Conservation (phyloP, 805 yeast species). For the Lachancea waltii region DNA sequence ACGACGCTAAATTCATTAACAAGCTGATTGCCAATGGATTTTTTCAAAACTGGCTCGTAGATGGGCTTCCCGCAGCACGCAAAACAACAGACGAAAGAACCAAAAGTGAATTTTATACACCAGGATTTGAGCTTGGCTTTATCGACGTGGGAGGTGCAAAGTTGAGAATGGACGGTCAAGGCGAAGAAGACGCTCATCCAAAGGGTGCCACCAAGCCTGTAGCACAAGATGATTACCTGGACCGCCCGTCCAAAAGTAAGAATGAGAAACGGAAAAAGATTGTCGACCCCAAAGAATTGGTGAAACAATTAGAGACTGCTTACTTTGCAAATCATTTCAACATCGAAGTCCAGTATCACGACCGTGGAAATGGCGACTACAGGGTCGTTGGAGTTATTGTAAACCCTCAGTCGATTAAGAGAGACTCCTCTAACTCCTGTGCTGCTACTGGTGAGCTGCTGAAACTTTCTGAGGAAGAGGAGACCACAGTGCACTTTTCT, state of each 20-base stretch:
- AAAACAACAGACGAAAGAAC: slow-evolving; percentile 51
- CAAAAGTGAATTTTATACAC: slow-evolving; percentile 56
- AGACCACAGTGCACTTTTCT: slow-evolving; percentile 64
- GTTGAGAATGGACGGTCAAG: slow-evolving; percentile 7
- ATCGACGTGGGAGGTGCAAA: slow-evolving; percentile 40
- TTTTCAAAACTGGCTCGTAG: slow-evolving; percentile 86
- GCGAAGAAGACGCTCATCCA: slow-evolving; percentile 12
- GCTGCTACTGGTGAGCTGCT: slow-evolving; percentile 36
- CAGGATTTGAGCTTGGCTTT: slow-evolving; percentile 75
- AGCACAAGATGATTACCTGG: slow-evolving; percentile 4
- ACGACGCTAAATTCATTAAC: slow-evolving; percentile 70
- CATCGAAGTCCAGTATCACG: slow-evolving; percentile 75
- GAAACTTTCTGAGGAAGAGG: slow-evolving; percentile 42
- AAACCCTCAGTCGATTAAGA: slow-evolving; percentile 53
- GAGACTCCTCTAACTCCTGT: slow-evolving; percentile 35
- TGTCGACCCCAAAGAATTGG: neutral
- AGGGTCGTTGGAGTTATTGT: slow-evolving; percentile 91
- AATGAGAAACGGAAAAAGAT: slow-evolving; percentile 4
- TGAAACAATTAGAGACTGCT: slow-evolving; percentile 35
- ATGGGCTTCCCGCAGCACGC: slow-evolving; percentile 90
- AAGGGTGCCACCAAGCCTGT: slow-evolving; percentile 11
- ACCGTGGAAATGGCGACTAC: slow-evolving; percentile 55
- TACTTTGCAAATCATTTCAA: slow-evolving; percentile 77
- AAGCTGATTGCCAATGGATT: slow-evolving; percentile 77
- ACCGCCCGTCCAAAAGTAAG: neutral